Evolutionary conservation across 2,329 filamentous ascomycete genomes (phyloP), one percentile per base, ranked within the genome.

Genomic region (Gaeumannomyces sp.): DNA sequence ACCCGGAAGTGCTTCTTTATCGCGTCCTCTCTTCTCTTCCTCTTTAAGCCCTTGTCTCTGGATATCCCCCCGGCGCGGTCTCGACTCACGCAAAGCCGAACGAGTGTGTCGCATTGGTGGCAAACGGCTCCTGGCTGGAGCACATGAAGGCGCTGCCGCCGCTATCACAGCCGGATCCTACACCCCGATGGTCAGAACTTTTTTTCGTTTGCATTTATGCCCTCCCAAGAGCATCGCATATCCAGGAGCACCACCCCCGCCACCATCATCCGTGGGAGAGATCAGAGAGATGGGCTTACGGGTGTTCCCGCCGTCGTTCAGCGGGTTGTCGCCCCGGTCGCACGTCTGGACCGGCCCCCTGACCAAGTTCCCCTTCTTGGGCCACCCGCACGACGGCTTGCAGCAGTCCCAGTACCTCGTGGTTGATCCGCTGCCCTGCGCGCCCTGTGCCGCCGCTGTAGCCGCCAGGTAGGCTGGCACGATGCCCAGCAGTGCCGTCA

Each of bases 301-400:
- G 29, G 73, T 75, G 68, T 69, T 71, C 65, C 69, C 70, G 61
- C 68, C 68, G 70, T 83, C 78, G 57, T 76, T 75, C 61, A 86
- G 74, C 7, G 79, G 80, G 60, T 77, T 77, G 76, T 85, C 80
- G 69, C 78, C 75, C 65, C 74, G 77, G 71, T 79, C 75, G 74
- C 83, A 85, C 29, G 79, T 80, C 27, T 68, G 71, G 16, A 85
- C 80, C 14, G 81, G 80, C 19, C 67, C 67, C 16, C 64, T 66
- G 67, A 68, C 73, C 67, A 73, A 80, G 72, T 53, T 53, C 66
- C 77, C 78, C 71, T 86, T 86, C 60, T 75, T 78, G 35, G 77
- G 74, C 84, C 84, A 81, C 13, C 76, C 78, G 71, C 85, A 87
- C 31, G 82, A 84, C 29, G 87, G 83, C 79, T 91, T 91, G 78